These are phyloP conservation scores for Chaetomium tenue DNA, from an alignment of 495 filamentous ascomycete species.

Conservation along the genomic window DNA sequence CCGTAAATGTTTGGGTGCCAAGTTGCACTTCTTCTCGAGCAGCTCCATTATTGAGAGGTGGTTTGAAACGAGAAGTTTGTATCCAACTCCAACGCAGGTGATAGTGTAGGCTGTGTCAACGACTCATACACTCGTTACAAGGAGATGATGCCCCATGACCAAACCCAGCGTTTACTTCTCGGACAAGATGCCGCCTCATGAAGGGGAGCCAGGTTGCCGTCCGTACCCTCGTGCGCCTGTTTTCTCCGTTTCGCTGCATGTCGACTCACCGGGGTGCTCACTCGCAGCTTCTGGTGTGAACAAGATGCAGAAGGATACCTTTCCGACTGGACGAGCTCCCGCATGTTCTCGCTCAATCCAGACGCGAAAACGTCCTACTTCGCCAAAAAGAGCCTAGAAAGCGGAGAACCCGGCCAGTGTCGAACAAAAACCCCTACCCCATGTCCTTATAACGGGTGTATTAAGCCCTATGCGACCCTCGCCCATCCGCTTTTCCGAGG, in stretches of 20 bases:
- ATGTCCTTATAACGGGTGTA: constrained; percentile 24
- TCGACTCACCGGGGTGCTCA: neutral
- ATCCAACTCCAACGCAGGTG: neutral
- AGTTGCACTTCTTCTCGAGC: too few species aligned
- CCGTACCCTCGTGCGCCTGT: neutral
- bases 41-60: neutral
- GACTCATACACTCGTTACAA: neutral
- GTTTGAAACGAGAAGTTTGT: neutral
- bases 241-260: neutral
- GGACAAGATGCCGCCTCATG: too few species aligned
- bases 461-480: constrained; percentile 22
- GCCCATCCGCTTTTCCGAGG: neutral
- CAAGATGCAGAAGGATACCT: constrained; percentile 5
- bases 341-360: constrained; percentile 19
- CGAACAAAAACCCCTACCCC: constrained; percentile 2
- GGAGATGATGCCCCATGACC: too few species aligned
- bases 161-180: too few species aligned
- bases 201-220: neutral
- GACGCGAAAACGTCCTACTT: constrained; percentile 16
- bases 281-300: neutral
- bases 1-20: too few species aligned
- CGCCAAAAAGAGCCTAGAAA: constrained; percentile 25
- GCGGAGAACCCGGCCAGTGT: constrained; percentile 27
- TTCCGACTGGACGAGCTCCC: constrained; percentile 5
- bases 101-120: neutral